Percentiles rank a stretch among this genome's conserved stretches.
Evolutionary conservation across 495 filamentous ascomycete genomes (phyloP).

Genomic region (Emericellopsis terricola): DNA sequence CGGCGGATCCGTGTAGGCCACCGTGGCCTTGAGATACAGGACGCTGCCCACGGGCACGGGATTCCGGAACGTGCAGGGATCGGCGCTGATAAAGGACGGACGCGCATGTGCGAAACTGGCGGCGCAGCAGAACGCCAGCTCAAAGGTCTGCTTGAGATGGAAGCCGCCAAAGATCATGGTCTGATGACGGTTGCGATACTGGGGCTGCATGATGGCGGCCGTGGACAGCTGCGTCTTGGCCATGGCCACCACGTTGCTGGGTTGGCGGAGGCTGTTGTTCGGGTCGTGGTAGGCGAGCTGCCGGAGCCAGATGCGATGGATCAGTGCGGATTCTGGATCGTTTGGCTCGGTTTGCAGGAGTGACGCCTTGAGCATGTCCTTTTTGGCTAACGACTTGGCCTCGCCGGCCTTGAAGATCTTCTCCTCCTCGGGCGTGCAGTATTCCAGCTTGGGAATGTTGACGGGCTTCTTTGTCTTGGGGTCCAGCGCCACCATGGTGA

Average conservation of each 20-base stretch:
- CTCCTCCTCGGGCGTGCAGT: conserved; percentile 57
- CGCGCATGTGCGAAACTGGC: conserved; percentile 57
- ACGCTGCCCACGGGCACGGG: conserved; percentile 73
- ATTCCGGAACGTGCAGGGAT: conserved; percentile 69
- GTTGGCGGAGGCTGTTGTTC: conserved; percentile 34
- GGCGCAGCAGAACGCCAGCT: conserved; percentile 80
- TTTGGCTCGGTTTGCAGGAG: conserved; percentile 58
- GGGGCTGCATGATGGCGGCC: conserved; percentile 74
- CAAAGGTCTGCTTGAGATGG: conserved; percentile 65
- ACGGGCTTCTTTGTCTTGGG: conserved; percentile 48
- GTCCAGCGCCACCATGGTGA: conserved; percentile 69
- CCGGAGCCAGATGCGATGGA: conserved; percentile 64
- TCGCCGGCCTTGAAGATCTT: conserved; percentile 49
- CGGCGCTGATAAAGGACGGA: conserved; percentile 61
- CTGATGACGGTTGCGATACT: conserved; percentile 68
- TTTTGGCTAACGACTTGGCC: conserved; percentile 57
- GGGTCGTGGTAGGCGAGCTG: conserved; percentile 55
- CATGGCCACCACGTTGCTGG: conserved; percentile 50
- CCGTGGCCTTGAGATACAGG: conserved; percentile 58
- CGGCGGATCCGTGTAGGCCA: conserved; percentile 61
- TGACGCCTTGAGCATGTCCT: conserved; percentile 40
- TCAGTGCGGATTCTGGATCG: conserved; percentile 57
- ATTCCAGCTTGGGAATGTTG: conserved; percentile 30
- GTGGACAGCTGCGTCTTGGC: conserved; percentile 44
- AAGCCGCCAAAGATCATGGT: conserved; percentile 89